These are phyloP conservation scores for Rhynchospora pubera DNA, from an alignment of 176 grass and related monocot genomes.

Conservation along the genomic window DNA sequence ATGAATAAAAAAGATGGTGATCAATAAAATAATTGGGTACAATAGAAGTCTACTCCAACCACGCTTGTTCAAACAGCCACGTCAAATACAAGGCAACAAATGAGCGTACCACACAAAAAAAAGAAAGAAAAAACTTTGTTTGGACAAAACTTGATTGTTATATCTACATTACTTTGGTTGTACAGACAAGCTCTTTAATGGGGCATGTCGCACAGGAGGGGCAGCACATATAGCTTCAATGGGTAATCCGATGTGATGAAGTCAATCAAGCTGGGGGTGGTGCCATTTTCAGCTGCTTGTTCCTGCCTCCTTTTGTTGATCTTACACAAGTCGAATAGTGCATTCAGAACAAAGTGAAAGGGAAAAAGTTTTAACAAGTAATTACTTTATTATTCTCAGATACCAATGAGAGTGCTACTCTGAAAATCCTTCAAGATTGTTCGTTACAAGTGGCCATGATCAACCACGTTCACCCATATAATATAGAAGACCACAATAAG, in stretches of 20 bases:
- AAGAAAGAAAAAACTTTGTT: background rate
- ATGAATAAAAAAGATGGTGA: background rate
- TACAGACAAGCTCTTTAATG: slow-evolving; percentile 18
- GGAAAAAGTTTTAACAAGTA: background rate
- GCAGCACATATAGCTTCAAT: slow-evolving; percentile 80
- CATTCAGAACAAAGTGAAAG: slow-evolving; percentile 51
- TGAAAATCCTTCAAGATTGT: background rate
- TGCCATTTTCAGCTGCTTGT: slow-evolving; percentile 97
- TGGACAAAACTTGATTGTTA: background rate
- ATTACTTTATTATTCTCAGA: background rate
- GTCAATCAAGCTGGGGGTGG: slow-evolving; percentile 93
- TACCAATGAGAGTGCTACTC: background rate
- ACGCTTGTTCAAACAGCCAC: background rate
- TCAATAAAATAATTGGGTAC: background rate
- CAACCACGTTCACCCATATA: background rate
- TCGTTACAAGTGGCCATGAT: background rate
- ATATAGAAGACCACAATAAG: background rate
- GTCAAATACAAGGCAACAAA: background rate
- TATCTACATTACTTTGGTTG: background rate
- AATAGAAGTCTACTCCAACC: background rate
- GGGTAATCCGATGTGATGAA: slow-evolving; percentile 97
- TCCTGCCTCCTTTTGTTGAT: slow-evolving; percentile 99
- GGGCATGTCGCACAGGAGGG: slow-evolving; percentile 93
- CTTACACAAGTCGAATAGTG: slow-evolving; percentile 94
- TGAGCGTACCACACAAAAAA: background rate